A percentile compares a stretch with the other conserved stretches of the same genome.
Conservation (phyloP, 169 alveolate genomes). For the Pseudocohnilembus persalinus region DNA sequence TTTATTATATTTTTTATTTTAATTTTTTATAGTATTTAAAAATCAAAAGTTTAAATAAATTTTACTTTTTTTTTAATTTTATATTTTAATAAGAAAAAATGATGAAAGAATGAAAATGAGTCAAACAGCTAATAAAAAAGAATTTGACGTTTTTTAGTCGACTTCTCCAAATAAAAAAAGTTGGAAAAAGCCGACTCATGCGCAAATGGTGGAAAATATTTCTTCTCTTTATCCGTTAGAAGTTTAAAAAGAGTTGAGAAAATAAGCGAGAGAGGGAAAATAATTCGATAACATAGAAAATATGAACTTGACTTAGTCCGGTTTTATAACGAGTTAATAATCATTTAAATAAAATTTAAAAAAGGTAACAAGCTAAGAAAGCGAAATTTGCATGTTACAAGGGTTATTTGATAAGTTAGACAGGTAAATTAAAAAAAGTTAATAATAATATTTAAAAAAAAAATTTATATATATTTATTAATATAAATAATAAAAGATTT, state of each 20-base stretch:
- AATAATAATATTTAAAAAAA: too few relatives aligned
- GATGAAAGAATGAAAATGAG: constrained; percentile 1
- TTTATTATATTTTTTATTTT: too few relatives aligned
- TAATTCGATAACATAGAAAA: neutral
- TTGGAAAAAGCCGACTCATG: neutral
- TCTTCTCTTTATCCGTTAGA: neutral
- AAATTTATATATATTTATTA: too few relatives aligned
- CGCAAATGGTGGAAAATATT: neutral
- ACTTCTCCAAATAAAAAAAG: constrained; percentile 12
- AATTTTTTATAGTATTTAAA: too few relatives aligned
- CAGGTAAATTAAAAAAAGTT: neutral
- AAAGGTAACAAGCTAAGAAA: neutral
- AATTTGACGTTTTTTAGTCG: constrained; percentile 11
- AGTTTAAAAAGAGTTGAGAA: neutral
- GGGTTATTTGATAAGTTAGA: constrained; percentile 20
- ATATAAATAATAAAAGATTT: too few relatives aligned
- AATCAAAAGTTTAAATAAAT: too few relatives aligned
- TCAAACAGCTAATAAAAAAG: constrained; percentile 3
- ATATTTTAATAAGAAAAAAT: constrained; percentile 1
- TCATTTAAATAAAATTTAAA: too few relatives aligned
- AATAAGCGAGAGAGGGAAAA: neutral
- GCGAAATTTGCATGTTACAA: constrained; percentile 8
- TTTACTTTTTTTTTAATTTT: too few relatives aligned
- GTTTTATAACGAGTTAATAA: neutral
- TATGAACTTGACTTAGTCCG: neutral